Evolutionary conservation across 129 eudicot species (phyloP).

Genomic region (Centrapalus pauciflorus): DNA sequence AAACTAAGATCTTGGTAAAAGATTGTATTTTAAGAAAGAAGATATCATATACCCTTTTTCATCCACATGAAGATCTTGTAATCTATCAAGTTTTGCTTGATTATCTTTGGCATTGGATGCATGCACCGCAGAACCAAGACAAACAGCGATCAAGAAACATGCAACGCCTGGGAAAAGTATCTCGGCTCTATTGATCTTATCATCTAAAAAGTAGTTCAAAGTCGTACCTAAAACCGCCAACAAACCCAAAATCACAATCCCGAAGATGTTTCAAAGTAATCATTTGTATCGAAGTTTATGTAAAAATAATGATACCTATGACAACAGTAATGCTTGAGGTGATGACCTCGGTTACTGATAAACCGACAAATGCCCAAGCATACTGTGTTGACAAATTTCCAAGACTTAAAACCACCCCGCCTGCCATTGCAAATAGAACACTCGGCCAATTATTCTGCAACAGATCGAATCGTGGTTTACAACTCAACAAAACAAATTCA

Average conservation of each 20-base stretch:
- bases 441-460: slow-evolving; percentile 87
- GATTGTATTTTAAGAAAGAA: slow-evolving; percentile 7
- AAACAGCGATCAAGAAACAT: slow-evolving; percentile 79
- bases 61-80: slow-evolving; percentile 15
- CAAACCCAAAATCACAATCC: background rate
- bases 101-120: slow-evolving; percentile 67
- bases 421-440: slow-evolving; percentile 81
- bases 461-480: background rate
- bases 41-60: slow-evolving; percentile 41
- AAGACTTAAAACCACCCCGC: slow-evolving; percentile 77
- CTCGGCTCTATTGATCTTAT: slow-evolving; percentile 76
- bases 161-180: slow-evolving; percentile 87
- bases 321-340: slow-evolving; percentile 78
- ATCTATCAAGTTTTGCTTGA: slow-evolving; percentile 46
- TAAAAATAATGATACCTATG: slow-evolving; percentile 44
- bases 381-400: slow-evolving; percentile 88
- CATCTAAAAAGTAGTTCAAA: slow-evolving; percentile 80
- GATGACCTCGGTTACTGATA: slow-evolving; percentile 76
- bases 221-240: slow-evolving; percentile 58
- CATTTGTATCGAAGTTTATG: background rate
- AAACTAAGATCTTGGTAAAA: background rate
- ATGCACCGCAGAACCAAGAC: slow-evolving; percentile 66
- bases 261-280: background rate
- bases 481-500: background rate
- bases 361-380: slow-evolving; percentile 94